Percentiles rank a stretch among this genome's conserved stretches.
These are phyloP conservation scores for Heliosperma pusillum DNA, from an alignment of 148 eudicot species.

Conservation along the genomic window DNA sequence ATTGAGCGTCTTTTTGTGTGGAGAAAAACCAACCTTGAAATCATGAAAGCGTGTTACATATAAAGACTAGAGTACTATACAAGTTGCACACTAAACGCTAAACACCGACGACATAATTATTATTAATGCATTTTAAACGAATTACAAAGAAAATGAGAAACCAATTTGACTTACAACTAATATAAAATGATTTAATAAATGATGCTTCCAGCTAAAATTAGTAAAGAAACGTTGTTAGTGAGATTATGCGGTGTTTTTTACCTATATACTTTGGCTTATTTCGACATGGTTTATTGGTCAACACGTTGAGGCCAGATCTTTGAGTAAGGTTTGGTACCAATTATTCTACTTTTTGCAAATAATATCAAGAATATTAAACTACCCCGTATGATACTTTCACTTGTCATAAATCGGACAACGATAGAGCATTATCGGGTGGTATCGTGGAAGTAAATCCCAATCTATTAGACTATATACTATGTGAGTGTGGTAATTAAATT, in stretches of 20 bases:
- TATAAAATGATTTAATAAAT: too few species aligned
- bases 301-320: neutral
- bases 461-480: too few species aligned
- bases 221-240: neutral
- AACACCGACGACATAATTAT: neutral
- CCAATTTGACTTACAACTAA: too few species aligned
- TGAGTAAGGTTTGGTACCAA: neutral
- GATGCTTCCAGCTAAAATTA: neutral
- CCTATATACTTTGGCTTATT: neutral
- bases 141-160: neutral
- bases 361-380: too few species aligned
- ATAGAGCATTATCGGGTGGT: too few species aligned
- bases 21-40: neutral
- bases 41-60: slow-evolving; percentile 1
- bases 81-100: neutral
- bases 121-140: neutral
- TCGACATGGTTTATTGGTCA: neutral
- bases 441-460: too few species aligned
- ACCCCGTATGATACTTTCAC: too few species aligned
- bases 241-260: neutral
- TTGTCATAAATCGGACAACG: too few species aligned
- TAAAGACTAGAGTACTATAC: too few species aligned
- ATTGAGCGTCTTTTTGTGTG: neutral
- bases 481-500: too few species aligned
- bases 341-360: neutral